Percentiles rank a stretch among this genome's conserved stretches.
Evolutionary conservation across 148 eudicot genomes (phyloP).

Genomic region (Drosera capensis): DNA sequence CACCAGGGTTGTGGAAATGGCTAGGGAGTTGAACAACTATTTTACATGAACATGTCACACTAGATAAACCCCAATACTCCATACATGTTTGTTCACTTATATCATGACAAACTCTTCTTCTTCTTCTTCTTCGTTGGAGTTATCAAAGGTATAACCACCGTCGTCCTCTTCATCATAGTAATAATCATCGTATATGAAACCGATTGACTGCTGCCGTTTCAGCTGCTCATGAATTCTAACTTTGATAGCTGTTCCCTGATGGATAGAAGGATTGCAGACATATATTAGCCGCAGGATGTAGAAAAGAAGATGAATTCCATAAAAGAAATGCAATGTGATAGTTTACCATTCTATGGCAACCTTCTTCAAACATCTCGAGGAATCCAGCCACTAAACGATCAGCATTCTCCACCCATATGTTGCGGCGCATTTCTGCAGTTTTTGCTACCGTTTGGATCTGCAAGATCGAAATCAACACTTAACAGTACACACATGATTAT

Average conservation of each 20-base stretch:
- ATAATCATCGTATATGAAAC: constrained; percentile 14
- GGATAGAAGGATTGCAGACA: background rate
- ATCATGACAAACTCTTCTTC: too few species aligned
- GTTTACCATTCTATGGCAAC: constrained; percentile 57
- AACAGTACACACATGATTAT: too few species aligned
- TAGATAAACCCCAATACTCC: too few species aligned
- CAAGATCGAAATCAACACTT: too few species aligned
- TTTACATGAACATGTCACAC: too few species aligned
- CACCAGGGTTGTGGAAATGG: too few species aligned
- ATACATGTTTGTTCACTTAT: too few species aligned
- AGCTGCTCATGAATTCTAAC: constrained; percentile 26
- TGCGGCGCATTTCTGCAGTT: constrained; percentile 42
- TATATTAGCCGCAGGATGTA: background rate
- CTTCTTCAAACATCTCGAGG: constrained; percentile 97
- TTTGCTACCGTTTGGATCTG: constrained; percentile 59
- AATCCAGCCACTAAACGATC: constrained; percentile 63
- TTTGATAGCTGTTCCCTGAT: constrained; percentile 29
- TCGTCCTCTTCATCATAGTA: constrained; percentile 25
- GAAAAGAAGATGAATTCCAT: background rate
- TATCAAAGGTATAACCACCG: constrained; percentile 9
- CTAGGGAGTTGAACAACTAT: too few species aligned
- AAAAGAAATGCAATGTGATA: background rate
- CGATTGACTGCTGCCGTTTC: constrained; percentile 19
- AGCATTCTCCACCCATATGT: constrained; percentile 92
- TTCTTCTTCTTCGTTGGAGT: constrained; percentile 14